These are phyloP conservation scores for Kuraishia molischiana DNA, from an alignment of 805 yeast species.

Conservation along the genomic window DNA sequence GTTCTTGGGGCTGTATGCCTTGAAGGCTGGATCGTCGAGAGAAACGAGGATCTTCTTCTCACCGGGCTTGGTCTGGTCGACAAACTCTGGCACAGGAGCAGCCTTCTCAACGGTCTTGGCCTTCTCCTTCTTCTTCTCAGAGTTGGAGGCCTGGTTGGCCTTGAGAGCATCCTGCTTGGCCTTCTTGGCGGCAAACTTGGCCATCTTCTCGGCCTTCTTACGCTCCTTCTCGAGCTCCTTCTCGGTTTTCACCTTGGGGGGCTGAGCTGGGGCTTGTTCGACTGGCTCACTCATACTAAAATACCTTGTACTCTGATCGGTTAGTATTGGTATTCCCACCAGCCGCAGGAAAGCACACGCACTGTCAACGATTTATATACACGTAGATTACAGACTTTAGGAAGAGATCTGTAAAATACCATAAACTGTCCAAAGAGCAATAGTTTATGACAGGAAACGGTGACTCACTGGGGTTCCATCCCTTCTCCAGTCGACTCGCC, in stretches of 20 bases:
- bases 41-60: conserved; percentile 84
- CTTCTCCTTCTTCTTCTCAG: conserved; percentile 46
- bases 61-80: conserved; percentile 78
- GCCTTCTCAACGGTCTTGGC: conserved; percentile 58
- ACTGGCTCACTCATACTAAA: not conserved
- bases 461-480: no score
- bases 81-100: conserved; percentile 76
- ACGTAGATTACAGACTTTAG: not conserved
- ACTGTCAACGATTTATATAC: not conserved
- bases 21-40: conserved; percentile 85
- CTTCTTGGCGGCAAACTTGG: conserved; percentile 68
- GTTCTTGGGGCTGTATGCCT: conserved; percentile 85
- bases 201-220: conserved; percentile 41
- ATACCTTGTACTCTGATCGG: no score
- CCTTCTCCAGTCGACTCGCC: no score
- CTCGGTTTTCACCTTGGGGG: conserved; percentile 40
- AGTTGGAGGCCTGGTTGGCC: conserved; percentile 30
- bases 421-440: no score
- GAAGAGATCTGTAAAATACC: not conserved
- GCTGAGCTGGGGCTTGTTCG: no score
- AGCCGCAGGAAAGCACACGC: not conserved
- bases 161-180: conserved; percentile 59
- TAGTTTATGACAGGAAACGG: no score
- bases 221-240: conserved; percentile 68
- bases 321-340: not conserved